Conservation (phyloP, 495 filamentous ascomycete species). For the Lepidopterella palustris region DNA sequence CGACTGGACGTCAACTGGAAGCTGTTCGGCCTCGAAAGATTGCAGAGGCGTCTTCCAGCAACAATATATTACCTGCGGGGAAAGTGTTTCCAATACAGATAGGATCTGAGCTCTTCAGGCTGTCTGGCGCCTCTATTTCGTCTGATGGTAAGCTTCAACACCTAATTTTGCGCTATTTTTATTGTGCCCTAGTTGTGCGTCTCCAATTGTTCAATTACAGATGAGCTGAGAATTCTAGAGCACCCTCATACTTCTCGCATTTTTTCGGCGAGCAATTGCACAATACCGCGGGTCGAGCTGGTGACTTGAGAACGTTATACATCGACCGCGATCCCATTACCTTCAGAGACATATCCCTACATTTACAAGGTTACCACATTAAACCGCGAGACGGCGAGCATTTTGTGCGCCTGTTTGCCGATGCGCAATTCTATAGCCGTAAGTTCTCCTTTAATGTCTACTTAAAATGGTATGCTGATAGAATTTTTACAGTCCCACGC, state of each 20-base stretch:
- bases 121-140: constrained; percentile 90
- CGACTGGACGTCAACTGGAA: neutral
- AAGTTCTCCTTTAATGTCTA: constrained; percentile 27
- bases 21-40: constrained; percentile 17
- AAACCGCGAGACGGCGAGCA: constrained; percentile 73
- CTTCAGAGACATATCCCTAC: constrained; percentile 81
- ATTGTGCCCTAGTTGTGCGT: no score
- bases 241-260: constrained; percentile 94
- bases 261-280: constrained; percentile 85
- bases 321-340: constrained; percentile 92
- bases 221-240: constrained; percentile 55
- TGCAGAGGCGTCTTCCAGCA: constrained; percentile 12
- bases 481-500: constrained; percentile 59
- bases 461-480: neutral
- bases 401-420: constrained; percentile 87
- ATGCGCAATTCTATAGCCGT: constrained; percentile 93
- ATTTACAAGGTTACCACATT: constrained; percentile 92
- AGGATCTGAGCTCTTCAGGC: constrained; percentile 80
- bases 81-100: constrained; percentile 93
- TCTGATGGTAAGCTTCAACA: constrained; percentile 71
- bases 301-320: constrained; percentile 67
- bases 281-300: constrained; percentile 50
- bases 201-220: neutral
- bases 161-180: neutral
- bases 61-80: constrained; percentile 43